Evolutionary conservation across 1,139 yeast species (phyloP).

Genomic region (Casaregolazyma lundiana): DNA sequence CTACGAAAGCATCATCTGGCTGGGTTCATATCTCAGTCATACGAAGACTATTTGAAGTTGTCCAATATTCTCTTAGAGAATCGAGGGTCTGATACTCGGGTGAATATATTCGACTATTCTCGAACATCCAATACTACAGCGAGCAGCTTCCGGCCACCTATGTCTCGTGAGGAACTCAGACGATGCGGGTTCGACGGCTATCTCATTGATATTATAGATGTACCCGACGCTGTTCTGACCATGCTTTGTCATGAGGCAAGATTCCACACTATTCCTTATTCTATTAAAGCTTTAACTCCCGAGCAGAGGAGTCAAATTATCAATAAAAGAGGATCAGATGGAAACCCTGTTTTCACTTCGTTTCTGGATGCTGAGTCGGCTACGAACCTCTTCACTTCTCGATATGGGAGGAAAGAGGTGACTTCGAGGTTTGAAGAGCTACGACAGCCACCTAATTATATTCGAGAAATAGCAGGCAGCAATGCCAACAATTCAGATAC

Average conservation of each 20-base stretch:
- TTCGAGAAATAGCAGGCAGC: slow-evolving; percentile 9
- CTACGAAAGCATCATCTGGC: slow-evolving; percentile 51
- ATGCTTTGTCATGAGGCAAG: slow-evolving; percentile 63
- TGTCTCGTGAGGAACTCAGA: slow-evolving; percentile 38
- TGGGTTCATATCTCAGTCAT: slow-evolving; percentile 48
- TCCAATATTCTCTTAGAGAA: slow-evolving; percentile 40
- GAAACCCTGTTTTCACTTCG: slow-evolving; percentile 14
- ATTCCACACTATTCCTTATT: slow-evolving; percentile 62
- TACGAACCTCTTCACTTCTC: slow-evolving; percentile 16
- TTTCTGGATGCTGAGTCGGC: slow-evolving; percentile 10
- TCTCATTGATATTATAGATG: slow-evolving; percentile 63
- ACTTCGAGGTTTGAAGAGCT: slow-evolving; percentile 8
- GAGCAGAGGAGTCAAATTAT: slow-evolving; percentile 6
- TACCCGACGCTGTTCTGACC: slow-evolving; percentile 68
- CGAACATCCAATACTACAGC: slow-evolving; percentile 22
- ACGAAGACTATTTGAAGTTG: slow-evolving; percentile 43
- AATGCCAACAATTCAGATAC: slow-evolving; percentile 14
- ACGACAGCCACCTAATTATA: neutral
- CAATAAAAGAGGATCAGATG: slow-evolving; percentile 6
- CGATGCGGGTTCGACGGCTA: slow-evolving; percentile 77
- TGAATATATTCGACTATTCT: slow-evolving; percentile 45
- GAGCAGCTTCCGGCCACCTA: slow-evolving; percentile 27
- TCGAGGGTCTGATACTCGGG: slow-evolving; percentile 28
- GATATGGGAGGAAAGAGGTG: slow-evolving; percentile 20
- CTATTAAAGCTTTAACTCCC: slow-evolving; percentile 32